Evolutionary conservation across 208 protist genomes (phyloP), one percentile per base, ranked within the genome.

Genomic region (Endotrypanum monterogeii): DNA sequence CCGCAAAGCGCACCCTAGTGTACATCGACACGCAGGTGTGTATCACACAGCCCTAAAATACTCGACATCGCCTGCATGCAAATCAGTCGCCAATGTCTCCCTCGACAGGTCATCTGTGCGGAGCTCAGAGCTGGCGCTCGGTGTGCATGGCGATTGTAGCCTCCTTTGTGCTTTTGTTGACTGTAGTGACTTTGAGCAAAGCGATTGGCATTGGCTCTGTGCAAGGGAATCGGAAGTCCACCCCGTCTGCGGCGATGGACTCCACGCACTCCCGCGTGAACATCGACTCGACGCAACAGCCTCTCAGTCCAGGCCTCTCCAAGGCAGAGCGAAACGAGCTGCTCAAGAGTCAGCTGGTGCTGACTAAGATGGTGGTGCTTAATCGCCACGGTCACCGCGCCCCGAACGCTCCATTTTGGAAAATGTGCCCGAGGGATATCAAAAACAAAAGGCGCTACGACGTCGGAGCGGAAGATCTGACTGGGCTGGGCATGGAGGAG

Each of bases 341-440:
- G 32, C 41, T 85, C 20, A 63, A 74, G 39, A 72, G 71, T 28
- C 80, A 90, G 57, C 84, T 95, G 30, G 87, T 92, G 4, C 70
- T 95, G 18, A 92, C 83, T 2, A 92, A 94, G 73, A 76, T 95
- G 14, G 74, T 95, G 67, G 86, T 91, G 20, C 72, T 95, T 50
- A 93, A 92, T 69, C 88, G 91, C 30, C 91, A 95, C 67, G 91
- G 91, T 39, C 91, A 95, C 73, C 88, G 91, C 61, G 81, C 89
- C 7, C 91, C 91, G 32, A 95, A 95, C 71, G 86, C 83, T 20
- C 85, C 87, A 41, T 95, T 89, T 79, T 95, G 91, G 91, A 66
- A 67, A 28, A 79, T 88, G 78, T 95, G 91, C 76, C 87, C 87
- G 3, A 87, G 82, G n/a, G 88, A 94, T 50, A 67, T 52, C 28